Base-by-base conservation (phyloP, 2,329 filamentous ascomycete genomes). In the Neofusicoccum umdonicola region DNA sequence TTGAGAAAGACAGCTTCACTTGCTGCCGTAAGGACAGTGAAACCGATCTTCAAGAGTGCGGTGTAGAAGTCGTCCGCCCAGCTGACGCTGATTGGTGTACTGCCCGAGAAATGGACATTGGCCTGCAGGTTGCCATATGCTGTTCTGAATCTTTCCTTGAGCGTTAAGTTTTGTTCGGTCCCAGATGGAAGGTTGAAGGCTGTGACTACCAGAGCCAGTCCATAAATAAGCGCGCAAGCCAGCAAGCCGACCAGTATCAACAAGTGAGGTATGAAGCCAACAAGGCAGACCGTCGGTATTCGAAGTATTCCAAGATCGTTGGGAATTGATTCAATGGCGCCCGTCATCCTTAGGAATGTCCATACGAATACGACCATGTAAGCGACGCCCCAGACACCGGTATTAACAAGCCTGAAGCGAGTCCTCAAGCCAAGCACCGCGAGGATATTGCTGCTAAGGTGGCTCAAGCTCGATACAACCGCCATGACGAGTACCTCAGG, bases 51-150 rank as follows among this genome's bases (percentile, higher is more conserved):
- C 3, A 98, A 83, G 4, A 98, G 82, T 0, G 92, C 91, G 0
- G 93, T 96, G 75, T 98, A 99, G 73, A 98, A 97, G 74, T 99
- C 95, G 82, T 98, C 96, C 63, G 92, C 88, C 81, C 90, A 88
- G 48, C 89, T 91, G 63, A 98, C 86, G 12, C 89, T 87, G 42
- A 97, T 87, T 44, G 90, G 77, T 0, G 80, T 80, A 7, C 77
- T 78, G 8, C 78, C 89, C 1, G 90, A 90, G 22, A 97, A 83
- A 12, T 95, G 93, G 3, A 94, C 87, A 66, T 95, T 95, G 2
- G 93, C 93, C 77, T 97, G 93, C 84, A 98, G 90, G 69, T 98
- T 98, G 56, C 86, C 86, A 72, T 96, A 92, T 0, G 94, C 93
- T 57, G 86, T 83, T 1, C 78, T 74, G 31, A 96, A 80, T 52